Evolutionary conservation across 2,329 filamentous ascomycete species (phyloP).

Genomic region (Stagonosporopsis tanaceti): DNA sequence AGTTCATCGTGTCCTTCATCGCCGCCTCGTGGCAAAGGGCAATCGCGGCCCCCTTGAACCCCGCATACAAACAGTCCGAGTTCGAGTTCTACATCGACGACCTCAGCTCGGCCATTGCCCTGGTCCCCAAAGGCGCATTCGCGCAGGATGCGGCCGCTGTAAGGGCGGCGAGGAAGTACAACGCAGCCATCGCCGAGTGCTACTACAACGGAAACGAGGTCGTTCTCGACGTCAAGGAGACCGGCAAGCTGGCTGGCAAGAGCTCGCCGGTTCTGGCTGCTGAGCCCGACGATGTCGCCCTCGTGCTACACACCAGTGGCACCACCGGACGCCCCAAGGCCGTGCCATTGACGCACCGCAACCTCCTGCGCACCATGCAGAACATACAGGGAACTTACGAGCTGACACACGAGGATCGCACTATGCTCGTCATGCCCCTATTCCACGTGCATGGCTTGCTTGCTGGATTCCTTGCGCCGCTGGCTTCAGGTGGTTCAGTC

Average conservation of each 20-base stretch:
- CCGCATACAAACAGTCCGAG: slow-evolving; percentile 87
- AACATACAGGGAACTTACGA: slow-evolving; percentile 83
- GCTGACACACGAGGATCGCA: slow-evolving; percentile 74
- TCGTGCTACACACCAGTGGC: slow-evolving; percentile 84
- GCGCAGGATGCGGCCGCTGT: slow-evolving; percentile 74
- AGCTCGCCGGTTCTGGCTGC: slow-evolving; percentile 61
- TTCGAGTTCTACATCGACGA: slow-evolving; percentile 94
- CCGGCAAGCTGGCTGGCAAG: slow-evolving; percentile 69
- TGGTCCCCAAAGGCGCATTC: slow-evolving; percentile 77
- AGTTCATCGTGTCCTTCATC: slow-evolving; percentile 87
- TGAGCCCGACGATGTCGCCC: slow-evolving; percentile 78
- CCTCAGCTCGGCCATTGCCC: slow-evolving; percentile 77
- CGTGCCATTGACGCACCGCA: slow-evolving; percentile 79
- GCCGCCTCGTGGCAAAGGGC: slow-evolving; percentile 85
- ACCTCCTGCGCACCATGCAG: slow-evolving; percentile 81
- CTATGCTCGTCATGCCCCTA: slow-evolving; percentile 87
- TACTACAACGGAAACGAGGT: slow-evolving; percentile 79
- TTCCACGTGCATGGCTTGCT: slow-evolving; percentile 92
- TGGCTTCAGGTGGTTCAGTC: slow-evolving; percentile 78
- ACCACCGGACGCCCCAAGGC: slow-evolving; percentile 88
- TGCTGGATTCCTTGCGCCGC: slow-evolving; percentile 79
- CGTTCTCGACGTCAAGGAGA: slow-evolving; percentile 78
- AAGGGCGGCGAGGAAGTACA: slow-evolving; percentile 78
- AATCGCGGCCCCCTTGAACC: slow-evolving; percentile 86
- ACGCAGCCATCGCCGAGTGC: slow-evolving; percentile 85